Evolutionary conservation across 208 protist genomes (phyloP).

Genomic region (Trypanosoma congolense): DNA sequence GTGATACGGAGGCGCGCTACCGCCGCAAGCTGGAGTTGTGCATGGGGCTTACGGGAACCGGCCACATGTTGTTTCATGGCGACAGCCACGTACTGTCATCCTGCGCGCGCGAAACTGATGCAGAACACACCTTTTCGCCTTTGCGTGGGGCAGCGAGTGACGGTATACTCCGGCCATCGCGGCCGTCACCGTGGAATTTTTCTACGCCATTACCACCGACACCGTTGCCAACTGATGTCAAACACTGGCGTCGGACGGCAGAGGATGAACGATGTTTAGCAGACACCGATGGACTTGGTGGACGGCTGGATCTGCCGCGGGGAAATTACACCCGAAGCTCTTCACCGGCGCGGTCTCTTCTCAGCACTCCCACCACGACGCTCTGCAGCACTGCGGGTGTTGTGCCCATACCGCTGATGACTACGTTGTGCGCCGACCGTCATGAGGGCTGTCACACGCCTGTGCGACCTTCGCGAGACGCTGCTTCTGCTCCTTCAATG

Average conservation of each 20-base stretch:
- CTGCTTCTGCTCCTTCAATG: not conserved
- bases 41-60: slow-evolving; percentile 22
- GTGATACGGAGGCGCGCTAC: slow-evolving; percentile 14
- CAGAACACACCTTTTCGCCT: not conserved
- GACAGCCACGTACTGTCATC: not conserved
- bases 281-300: not conserved
- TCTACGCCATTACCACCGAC: not conserved
- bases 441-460: slow-evolving; percentile 16
- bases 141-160: not conserved
- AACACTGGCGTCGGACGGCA: no score
- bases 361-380: not conserved
- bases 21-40: slow-evolving; percentile 13
- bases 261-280: not conserved
- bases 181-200: not conserved
- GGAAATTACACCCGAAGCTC: not conserved
- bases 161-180: not conserved
- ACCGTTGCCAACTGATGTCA: no score
- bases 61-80: slow-evolving; percentile 13
- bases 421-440: not conserved
- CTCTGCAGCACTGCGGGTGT: not conserved
- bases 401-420: not conserved
- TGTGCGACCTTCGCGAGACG: not conserved
- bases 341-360: not conserved
- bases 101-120: not conserved
- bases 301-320: not conserved